Conservation (phyloP, 2,329 filamentous ascomycete species). For the Penicillium sp. region DNA sequence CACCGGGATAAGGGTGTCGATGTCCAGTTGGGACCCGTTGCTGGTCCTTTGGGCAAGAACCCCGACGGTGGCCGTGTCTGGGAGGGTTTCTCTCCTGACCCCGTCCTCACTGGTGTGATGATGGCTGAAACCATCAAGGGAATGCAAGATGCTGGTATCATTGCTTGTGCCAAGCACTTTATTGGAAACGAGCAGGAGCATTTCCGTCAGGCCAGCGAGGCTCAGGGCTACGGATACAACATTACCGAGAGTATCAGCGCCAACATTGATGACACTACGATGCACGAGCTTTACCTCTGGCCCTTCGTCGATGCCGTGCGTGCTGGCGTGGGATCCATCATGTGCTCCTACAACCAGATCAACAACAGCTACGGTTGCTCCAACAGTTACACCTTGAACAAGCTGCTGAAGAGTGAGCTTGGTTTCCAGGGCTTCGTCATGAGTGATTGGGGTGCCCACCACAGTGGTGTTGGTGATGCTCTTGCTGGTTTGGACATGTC, state of each 20-base stretch:
- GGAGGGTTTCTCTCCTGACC: conserved; percentile 69
- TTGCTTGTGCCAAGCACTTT: conserved; percentile 80
- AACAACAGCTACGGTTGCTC: conserved; percentile 69
- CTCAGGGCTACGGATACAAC: conserved; percentile 60
- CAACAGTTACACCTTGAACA: conserved; percentile 61
- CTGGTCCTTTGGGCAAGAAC: conserved; percentile 69
- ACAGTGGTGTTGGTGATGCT: conserved; percentile 66
- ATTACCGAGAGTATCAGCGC: conserved; percentile 62
- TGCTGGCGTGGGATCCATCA: conserved; percentile 64
- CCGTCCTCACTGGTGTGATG: conserved; percentile 70
- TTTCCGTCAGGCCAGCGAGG: conserved; percentile 64
- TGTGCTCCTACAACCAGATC: conserved; percentile 74
- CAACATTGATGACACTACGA: conserved; percentile 63
- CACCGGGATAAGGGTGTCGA: conserved; percentile 73
- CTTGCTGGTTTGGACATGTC: conserved; percentile 76
- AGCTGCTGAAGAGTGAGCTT: conserved; percentile 67
- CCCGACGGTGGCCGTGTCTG: conserved; percentile 71
- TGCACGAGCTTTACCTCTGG: conserved; percentile 66
- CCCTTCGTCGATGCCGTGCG: conserved; percentile 69
- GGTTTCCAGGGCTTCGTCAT: conserved; percentile 73
- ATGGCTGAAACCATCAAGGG: conserved; percentile 74
- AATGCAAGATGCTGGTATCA: conserved; percentile 77
- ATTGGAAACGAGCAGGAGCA: conserved; percentile 74
- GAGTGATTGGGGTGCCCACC: conserved; percentile 76
- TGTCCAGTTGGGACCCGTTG: conserved; percentile 73